A percentile compares a stretch with the other conserved stretches of the same genome.
Conservation (phyloP, 1,139 yeast genomes). For the Saccharomyces hybrid region DNA sequence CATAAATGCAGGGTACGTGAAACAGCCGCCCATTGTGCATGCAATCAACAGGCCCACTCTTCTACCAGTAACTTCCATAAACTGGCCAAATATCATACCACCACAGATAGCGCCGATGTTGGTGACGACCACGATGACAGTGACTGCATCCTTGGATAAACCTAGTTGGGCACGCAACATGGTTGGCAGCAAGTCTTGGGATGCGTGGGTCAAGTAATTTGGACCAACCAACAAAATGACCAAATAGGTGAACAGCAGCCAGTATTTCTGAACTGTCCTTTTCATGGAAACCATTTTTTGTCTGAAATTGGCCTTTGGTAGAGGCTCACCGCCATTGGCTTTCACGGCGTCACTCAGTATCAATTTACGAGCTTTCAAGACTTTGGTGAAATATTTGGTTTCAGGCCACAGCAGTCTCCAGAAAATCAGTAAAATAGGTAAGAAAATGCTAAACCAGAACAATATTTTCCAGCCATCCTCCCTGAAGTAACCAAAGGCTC, state of each 20-base stretch:
- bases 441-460: slow-evolving; percentile 50
- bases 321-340: slow-evolving; percentile 44
- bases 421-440: slow-evolving; percentile 36
- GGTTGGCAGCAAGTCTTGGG: slow-evolving; percentile 67
- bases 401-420: slow-evolving; percentile 41
- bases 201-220: slow-evolving; percentile 64
- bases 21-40: slow-evolving; percentile 61
- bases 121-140: slow-evolving; percentile 62
- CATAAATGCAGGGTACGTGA: slow-evolving; percentile 69
- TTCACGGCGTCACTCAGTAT: slow-evolving; percentile 38
- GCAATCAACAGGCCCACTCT: slow-evolving; percentile 48
- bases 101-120: slow-evolving; percentile 63
- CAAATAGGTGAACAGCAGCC: slow-evolving; percentile 42
- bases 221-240: slow-evolving; percentile 54
- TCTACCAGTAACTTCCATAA: slow-evolving; percentile 53
- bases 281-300: slow-evolving; percentile 24
- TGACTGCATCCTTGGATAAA: slow-evolving; percentile 43
- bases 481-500: slow-evolving; percentile 33
- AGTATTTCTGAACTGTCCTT: slow-evolving; percentile 33
- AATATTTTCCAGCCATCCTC: slow-evolving; percentile 43
- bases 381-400: slow-evolving; percentile 31
- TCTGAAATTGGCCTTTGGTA: slow-evolving; percentile 34
- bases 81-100: slow-evolving; percentile 54
- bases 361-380: slow-evolving; percentile 23
- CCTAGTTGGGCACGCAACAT: slow-evolving; percentile 47